Evolutionary conservation across 495 filamentous ascomycete genomes (phyloP), one percentile per base, ranked within the genome.

Genomic region (Aspergillus avenaceus): DNA sequence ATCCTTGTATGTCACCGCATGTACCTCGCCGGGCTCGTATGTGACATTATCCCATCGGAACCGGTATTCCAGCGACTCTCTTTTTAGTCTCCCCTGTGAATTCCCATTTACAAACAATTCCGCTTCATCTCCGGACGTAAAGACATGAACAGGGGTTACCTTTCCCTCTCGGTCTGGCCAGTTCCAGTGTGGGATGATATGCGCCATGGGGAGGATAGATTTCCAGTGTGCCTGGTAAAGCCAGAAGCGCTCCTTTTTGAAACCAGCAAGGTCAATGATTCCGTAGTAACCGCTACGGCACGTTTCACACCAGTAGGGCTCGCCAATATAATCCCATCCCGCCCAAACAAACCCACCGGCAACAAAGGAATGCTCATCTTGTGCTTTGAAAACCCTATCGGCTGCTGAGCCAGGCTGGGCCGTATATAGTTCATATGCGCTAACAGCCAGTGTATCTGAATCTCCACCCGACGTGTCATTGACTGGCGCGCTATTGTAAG

Each of bases 1-100:
- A 22, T 41, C 25, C 36, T 41, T 49, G 24, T 49, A 49, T 0
- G 47, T 27, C 8, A 49, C 34, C 12, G 41, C 47, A 11, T n/a
- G 22, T 14, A 49, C 8, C n/a, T 29, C 12, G 12, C 47, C 47
- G 7, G 47, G 34, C 25, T 29, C 3, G 21, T 49, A 49, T 8
- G 38, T 40, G 34, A 49, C 47, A 26, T 49, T 40, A 13, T 49
- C 47, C 47, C 47, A 49, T 19, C 47, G 34, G 25, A 49, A 29
- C 2, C 47, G 47, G 41, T 49, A 49, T n/a, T 25, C 18, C 0
- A 49, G 36, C 0, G 34, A 23, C 2, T 18, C 36, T 14, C 19
- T 49, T n/a, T 12, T 27, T 4, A 27, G 7, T 2, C 34, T 13
- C 11, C 47, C 47, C 34, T 41, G 47, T 3, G 47, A 49, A 3